phyloP scores from a whole-genome alignment of 441 rosid genomes.

The Croton laevigatus region DNA sequence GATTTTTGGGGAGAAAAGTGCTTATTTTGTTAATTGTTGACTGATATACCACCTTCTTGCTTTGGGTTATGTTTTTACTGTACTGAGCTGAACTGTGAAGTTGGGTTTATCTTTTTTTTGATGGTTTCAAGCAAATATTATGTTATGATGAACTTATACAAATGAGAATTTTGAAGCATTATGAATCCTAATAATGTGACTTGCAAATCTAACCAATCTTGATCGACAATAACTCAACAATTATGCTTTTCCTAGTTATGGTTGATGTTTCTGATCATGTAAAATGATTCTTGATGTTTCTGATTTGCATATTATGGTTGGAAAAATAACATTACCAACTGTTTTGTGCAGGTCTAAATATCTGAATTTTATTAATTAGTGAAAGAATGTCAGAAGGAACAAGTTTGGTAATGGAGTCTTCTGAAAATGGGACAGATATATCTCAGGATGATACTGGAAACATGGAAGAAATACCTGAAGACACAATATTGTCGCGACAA shows the following conservation, averaged over 20 bases:
- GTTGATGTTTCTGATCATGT: too few relatives aligned
- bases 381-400: constrained; percentile 46
- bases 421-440: constrained; percentile 48
- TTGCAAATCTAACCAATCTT: neutral
- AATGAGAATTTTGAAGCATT: neutral
- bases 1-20: neutral
- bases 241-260: neutral
- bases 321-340: neutral
- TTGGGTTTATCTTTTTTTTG: too few relatives aligned
- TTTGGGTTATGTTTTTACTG: too few relatives aligned
- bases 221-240: neutral
- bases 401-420: constrained; percentile 41
- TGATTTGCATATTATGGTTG: neutral
- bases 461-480: constrained; percentile 46
- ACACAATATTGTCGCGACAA: constrained; percentile 49
- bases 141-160: neutral
- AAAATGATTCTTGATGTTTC: neutral
- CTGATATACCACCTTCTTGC: neutral
- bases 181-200: neutral
- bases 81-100: too few relatives aligned
- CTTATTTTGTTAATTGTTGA: neutral
- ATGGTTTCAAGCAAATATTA: neutral
- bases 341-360: constrained; percentile 24
- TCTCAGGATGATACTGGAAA: constrained; percentile 43
- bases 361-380: constrained; percentile 15